A percentile compares a stretch with the other conserved stretches of the same genome.
These are phyloP conservation scores for Phytophthora sp. DNA, from an alignment of 352 stramenopile genomes.

Conservation along the genomic window DNA sequence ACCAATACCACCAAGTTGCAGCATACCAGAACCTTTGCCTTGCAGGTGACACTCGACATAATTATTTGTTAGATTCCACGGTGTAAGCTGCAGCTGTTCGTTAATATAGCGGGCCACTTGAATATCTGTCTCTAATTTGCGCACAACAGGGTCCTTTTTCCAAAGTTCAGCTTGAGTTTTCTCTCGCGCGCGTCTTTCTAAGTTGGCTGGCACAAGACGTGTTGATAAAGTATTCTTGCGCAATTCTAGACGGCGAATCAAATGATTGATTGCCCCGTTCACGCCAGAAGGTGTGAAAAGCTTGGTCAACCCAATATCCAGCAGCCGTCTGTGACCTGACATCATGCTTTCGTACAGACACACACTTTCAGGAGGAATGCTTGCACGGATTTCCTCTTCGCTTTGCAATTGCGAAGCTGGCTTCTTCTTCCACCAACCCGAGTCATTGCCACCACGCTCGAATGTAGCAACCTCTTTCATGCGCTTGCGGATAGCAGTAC, in stretches of 20 bases:
- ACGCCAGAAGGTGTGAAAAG: constrained; percentile 78
- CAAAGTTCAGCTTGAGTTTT: constrained; percentile 74
- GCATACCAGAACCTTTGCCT: constrained; percentile 84
- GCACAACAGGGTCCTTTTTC: constrained; percentile 70
- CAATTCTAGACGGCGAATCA: constrained; percentile 77
- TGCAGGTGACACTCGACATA: constrained; percentile 88
- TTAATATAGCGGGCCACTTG: constrained; percentile 85
- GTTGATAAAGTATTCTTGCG: constrained; percentile 63
- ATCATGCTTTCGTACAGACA: constrained; percentile 91
- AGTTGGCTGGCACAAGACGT: constrained; percentile 54
- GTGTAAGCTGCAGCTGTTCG: constrained; percentile 78
- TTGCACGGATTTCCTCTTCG: constrained; percentile 79
- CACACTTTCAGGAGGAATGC: constrained; percentile 78
- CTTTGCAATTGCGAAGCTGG: constrained; percentile 60
- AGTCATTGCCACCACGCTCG: constrained; percentile 82
- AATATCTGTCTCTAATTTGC: constrained; percentile 81
- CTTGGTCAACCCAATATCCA: constrained; percentile 85
- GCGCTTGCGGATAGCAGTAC: constrained; percentile 83
- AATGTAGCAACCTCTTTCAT: constrained; percentile 90
- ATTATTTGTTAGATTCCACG: constrained; percentile 88
- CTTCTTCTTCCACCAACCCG: constrained; percentile 88
- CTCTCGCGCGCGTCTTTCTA: constrained; percentile 62
- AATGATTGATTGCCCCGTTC: constrained; percentile 71
- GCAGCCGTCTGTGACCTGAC: constrained; percentile 75
- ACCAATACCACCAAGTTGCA: constrained; percentile 79